Base-by-base conservation (phyloP, 306 rosid genomes). In the Morella rubra region DNA sequence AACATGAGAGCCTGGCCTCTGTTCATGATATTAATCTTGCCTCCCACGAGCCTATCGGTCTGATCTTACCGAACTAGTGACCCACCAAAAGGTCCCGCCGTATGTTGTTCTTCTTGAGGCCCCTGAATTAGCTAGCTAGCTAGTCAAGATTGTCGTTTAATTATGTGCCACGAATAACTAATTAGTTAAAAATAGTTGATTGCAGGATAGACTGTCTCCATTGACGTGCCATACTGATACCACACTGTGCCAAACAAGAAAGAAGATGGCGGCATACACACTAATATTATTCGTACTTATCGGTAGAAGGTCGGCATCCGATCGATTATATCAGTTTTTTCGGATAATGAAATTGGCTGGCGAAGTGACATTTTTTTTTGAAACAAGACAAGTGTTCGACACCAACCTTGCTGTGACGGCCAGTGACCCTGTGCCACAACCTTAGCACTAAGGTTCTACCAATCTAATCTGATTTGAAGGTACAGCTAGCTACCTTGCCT, bases 131-230 rank as follows among this genome's bases (percentile, higher is more conserved):
- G 37, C 37, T 32, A 32, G 37, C 37, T 32, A 32, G 37, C 37
- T 32, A 32, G 37, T 32, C 37, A 32, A 2, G 37, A 3, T 75
- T 50, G 73, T 73, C 45, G 2, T 18, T 32, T 27, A 44, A 49
- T 74, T 54, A 58, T 70, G 77, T 79, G 59, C 77, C 75, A 62
- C 75, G 71, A 42, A 69, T 71, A 67, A 77, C 46, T 75, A 53
- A 65, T 79, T 80, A 74, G 87, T 80, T 85, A 81, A 62, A 77
- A 69, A 58, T 83, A 79, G 85, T 85, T 79, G 85, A 87, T 84
- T 79, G 84, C 41, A 64, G 73, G 67, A 86, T 65, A 77, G 81
- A 73, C 69, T 87, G 84, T 85, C 88, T 89, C 87, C 52, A 59
- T 41, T 81, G 80, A 44, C 81, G 84, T 78, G 49, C 81, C 85